Percentiles rank a stretch among this genome's conserved stretches.
phyloP scores from a whole-genome alignment of 1,139 yeast genomes.

The Yamadazyma triangularis region DNA sequence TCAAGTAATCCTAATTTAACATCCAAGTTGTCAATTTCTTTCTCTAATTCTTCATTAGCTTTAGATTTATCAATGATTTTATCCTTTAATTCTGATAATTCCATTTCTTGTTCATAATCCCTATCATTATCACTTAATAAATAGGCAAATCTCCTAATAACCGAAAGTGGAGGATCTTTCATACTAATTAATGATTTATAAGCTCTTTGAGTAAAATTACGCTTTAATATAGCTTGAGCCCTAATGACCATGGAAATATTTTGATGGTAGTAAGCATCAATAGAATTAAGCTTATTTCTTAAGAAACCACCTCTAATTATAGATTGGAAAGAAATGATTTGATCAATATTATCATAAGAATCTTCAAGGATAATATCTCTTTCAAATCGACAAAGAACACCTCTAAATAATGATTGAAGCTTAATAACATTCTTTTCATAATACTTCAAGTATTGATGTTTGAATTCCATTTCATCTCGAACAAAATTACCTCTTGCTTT shows the following conservation, averaged over 20 bases:
- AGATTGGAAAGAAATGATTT: constrained; percentile 47
- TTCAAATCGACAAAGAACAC: constrained; percentile 47
- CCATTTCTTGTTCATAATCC: constrained; percentile 75
- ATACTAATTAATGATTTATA: constrained; percentile 66
- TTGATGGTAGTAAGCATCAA: constrained; percentile 48
- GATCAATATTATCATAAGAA: constrained; percentile 38
- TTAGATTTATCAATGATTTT: constrained; percentile 59
- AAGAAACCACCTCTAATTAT: constrained; percentile 40
- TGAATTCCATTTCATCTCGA: constrained; percentile 22
- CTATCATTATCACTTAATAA: constrained; percentile 69
- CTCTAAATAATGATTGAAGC: constrained; percentile 38
- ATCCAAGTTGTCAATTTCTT: constrained; percentile 74
- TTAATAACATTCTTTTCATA: constrained; percentile 22
- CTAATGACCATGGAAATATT: constrained; percentile 58
- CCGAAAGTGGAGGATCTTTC: constrained; percentile 72
- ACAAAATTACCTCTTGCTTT: constrained; percentile 40
- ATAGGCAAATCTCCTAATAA: constrained; percentile 73
- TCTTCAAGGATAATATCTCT: constrained; percentile 50
- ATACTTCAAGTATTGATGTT: constrained; percentile 19
- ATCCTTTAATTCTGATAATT: constrained; percentile 64
- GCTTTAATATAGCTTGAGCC: constrained; percentile 72
- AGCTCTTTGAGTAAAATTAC: constrained; percentile 65
- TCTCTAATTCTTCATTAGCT: constrained; percentile 64
- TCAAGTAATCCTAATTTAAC: constrained; percentile 74
- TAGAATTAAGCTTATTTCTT: constrained; percentile 32